Base-by-base conservation (phyloP, 83 land plant species). In the Thuja plicata region DNA sequence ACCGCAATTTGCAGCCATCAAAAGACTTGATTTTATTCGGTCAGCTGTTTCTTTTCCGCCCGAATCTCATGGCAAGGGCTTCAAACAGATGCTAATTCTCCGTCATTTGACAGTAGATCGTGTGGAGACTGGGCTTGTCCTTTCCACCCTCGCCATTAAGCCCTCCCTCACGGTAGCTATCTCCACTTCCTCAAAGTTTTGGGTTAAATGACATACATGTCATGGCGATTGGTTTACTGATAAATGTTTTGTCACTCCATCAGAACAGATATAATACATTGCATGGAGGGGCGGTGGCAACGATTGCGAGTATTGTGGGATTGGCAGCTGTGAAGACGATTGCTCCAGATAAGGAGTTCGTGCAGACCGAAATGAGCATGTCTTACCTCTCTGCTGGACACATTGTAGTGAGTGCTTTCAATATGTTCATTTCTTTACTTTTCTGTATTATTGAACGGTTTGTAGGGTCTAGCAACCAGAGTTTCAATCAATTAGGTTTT, bases 231-330 rank as follows among this genome's bases (percentile, higher is more conserved):
- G 60, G 34, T 32, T 12, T 17, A 15, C 2, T 17, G 13, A 57
- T 57, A 52, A 48, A 45, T 13, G 40, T 45, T 86, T 35, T 54
- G 40, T 11, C 16, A 12, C 76, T 41, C 77, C 15, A 77, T 15
- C 71, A 92, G 93, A 92, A 92, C 54, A 41, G 70, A 62, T 92
- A 78, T 79, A 87, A 87, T 48, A 90, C 90, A 73, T 35, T 91
- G 55, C 92, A 93, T 84, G 94, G 94, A 71, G 87, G 86, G 37
- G 94, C 90, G 3, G 92, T 92, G 43, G 93, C 91, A 1, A 80
- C 89, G 7, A 80, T 91, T 12, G 91, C 93, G 15, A 91, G 91
- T 87, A 46, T 46, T 78, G 87, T 94, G 46, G 88, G 92, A 30
- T 46, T 88, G 16, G 93, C 89, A 70, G 91, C 92, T 84, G 93